These are phyloP conservation scores for Penicillium longicatenatum DNA, from an alignment of 495 filamentous ascomycete genomes.

Conservation along the genomic window DNA sequence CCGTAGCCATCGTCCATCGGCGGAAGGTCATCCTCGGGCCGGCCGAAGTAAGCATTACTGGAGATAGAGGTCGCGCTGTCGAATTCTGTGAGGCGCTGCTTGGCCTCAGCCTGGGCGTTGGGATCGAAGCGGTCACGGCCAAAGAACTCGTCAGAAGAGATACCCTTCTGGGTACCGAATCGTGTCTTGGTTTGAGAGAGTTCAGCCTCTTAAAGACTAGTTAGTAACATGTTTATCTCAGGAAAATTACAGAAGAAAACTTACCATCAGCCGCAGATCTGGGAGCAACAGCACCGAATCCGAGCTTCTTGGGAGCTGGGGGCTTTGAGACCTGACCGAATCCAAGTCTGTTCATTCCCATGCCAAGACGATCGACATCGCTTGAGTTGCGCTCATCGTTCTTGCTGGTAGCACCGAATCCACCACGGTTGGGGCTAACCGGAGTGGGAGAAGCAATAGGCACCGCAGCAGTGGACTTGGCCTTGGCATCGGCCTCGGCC, in stretches of 20 bases:
- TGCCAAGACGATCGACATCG: slow-evolving; percentile 87
- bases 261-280: slow-evolving; percentile 67
- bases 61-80: slow-evolving; percentile 92
- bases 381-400: slow-evolving; percentile 61
- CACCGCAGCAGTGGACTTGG: slow-evolving; percentile 49
- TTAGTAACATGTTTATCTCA: slow-evolving; percentile 7
- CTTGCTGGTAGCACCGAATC: slow-evolving; percentile 59
- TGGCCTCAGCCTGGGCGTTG: slow-evolving; percentile 78
- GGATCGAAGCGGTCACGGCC: slow-evolving; percentile 86
- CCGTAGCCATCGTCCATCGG: slow-evolving; percentile 71
- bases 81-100: slow-evolving; percentile 82
- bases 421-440: slow-evolving; percentile 61
- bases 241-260: slow-evolving; percentile 8
- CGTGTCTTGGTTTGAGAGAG: slow-evolving; percentile 35
- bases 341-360: slow-evolving; percentile 84
- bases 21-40: slow-evolving; percentile 69
- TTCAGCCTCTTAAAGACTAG: slow-evolving; percentile 37
- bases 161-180: slow-evolving; percentile 92
- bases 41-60: slow-evolving; percentile 94
- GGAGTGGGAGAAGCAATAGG: slow-evolving; percentile 73
- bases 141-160: slow-evolving; percentile 98
- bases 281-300: slow-evolving; percentile 83
- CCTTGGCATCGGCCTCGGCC: slow-evolving; percentile 57
- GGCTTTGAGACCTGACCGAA: slow-evolving; percentile 82
- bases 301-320: slow-evolving; percentile 69